A percentile compares a stretch with the other conserved stretches of the same genome.
Conservation (phyloP, 179 eudicot species). For the Spinacia oleracea region DNA sequence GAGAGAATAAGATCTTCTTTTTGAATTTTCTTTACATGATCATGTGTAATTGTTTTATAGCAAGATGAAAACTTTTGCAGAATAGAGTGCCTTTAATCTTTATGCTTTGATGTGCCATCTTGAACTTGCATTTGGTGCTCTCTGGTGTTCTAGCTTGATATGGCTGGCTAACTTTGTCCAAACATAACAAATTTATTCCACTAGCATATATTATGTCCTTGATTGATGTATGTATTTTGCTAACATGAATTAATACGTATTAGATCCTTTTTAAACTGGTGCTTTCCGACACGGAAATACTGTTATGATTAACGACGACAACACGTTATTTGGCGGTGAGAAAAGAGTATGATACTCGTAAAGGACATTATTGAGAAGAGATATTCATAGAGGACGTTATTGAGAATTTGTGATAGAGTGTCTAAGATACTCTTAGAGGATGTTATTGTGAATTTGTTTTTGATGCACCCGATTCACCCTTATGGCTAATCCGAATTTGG, state of each 20-base stretch:
- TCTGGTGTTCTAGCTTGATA: slow-evolving; percentile 8
- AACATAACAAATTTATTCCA: slow-evolving; percentile 1
- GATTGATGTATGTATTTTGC: background rate
- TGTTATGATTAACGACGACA: background rate
- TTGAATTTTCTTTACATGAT: background rate
- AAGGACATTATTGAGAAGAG: background rate
- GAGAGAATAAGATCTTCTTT: background rate
- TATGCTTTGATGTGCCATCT: slow-evolving; percentile 24
- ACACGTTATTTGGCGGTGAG: background rate
- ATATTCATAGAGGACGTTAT: background rate
- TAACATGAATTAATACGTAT: background rate
- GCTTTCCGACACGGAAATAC: background rate
- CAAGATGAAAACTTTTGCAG: background rate
- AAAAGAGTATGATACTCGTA: background rate
- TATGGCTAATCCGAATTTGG: too few relatives aligned
- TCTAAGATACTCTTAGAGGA: background rate
- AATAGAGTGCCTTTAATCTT: background rate
- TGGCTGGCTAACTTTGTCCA: slow-evolving; percentile 18
- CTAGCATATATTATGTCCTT: background rate
- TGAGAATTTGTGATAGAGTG: too few relatives aligned
- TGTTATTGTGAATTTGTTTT: background rate
- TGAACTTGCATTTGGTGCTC: background rate
- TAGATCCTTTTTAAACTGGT: background rate
- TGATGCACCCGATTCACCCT: too few relatives aligned
- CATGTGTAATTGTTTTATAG: slow-evolving; percentile 13